Conservation (phyloP, 257 asterid species). For the Rauvolfia tetraphylla region DNA sequence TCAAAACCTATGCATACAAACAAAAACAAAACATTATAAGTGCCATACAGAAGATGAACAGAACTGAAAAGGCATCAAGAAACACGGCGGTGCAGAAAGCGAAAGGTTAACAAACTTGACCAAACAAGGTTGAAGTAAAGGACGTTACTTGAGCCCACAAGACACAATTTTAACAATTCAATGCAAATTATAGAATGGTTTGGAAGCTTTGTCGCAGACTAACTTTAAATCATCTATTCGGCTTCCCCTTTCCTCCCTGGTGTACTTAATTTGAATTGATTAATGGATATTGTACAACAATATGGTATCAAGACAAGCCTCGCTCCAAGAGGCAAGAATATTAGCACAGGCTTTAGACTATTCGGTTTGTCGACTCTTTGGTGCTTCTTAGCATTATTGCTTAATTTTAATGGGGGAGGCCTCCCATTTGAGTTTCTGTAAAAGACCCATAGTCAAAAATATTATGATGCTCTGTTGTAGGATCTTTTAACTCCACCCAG, state of each 20-base stretch:
- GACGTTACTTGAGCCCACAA: slow-evolving; percentile 19
- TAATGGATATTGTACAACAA: not conserved
- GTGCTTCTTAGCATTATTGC: not conserved
- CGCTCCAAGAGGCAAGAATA: not conserved
- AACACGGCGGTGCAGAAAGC: slow-evolving; percentile 19
- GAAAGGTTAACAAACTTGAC: slow-evolving; percentile 21
- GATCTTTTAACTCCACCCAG: too few relatives aligned
- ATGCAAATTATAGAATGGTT: not conserved
- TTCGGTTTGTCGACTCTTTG: not conserved
- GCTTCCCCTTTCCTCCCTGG: not conserved
- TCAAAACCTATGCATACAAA: slow-evolving; percentile 4
- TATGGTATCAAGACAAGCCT: slow-evolving; percentile 1
- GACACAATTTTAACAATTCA: not conserved
- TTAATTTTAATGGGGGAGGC: too few relatives aligned
- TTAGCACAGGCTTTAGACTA: not conserved
- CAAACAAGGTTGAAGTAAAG: slow-evolving; percentile 13
- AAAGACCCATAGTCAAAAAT: too few relatives aligned
- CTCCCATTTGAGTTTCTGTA: too few relatives aligned
- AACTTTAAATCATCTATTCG: not conserved
- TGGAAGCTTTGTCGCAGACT: slow-evolving; percentile 1
- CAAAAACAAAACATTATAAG: slow-evolving; percentile 9
- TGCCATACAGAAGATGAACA: slow-evolving; percentile 10
- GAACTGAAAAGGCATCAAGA: slow-evolving; percentile 17
- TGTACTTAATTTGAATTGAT: not conserved
- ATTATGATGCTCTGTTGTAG: too few relatives aligned